phyloP scores from a whole-genome alignment of 805 yeast species.

The Cyberlindnera mycetangii region DNA sequence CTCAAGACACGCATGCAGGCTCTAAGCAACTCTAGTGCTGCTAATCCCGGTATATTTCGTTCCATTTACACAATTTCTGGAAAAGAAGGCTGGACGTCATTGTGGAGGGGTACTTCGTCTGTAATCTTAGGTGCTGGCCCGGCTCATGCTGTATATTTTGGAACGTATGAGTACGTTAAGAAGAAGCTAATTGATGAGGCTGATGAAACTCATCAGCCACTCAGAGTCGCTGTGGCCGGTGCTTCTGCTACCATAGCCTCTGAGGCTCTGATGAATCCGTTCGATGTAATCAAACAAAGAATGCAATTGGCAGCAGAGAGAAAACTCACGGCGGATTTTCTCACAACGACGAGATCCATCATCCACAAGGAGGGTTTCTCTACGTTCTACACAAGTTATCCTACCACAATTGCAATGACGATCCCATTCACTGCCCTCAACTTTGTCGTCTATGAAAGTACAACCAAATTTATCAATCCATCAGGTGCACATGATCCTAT shows the following conservation, averaged over 20 bases:
- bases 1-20: constrained; percentile 91
- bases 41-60: constrained; percentile 35
- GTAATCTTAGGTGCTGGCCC: constrained; percentile 97
- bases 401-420: constrained; percentile 90
- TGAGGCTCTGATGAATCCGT: constrained; percentile 96
- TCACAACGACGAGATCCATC: constrained; percentile 17
- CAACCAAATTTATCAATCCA: constrained; percentile 75
- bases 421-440: constrained; percentile 94
- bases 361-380: constrained; percentile 55
- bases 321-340: constrained; percentile 7
- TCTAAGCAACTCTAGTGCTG: constrained; percentile 12
- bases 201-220: constrained; percentile 58
- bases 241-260: constrained; percentile 88
- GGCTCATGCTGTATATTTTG: constrained; percentile 96
- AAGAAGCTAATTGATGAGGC: constrained; percentile 31
- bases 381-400: constrained; percentile 88
- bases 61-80: constrained; percentile 72
- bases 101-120: constrained; percentile 93
- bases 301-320: constrained; percentile 57
- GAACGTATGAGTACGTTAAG: constrained; percentile 78
- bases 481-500: constrained; percentile 79
- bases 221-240: constrained; percentile 84
- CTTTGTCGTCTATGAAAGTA: constrained; percentile 86
- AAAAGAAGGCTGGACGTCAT: constrained; percentile 79
- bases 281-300: constrained; percentile 92